A percentile compares a stretch with the other conserved stretches of the same genome.
Evolutionary conservation across 192 early-diverging fungal species (phyloP).

Genomic region (Podila verticillata): DNA sequence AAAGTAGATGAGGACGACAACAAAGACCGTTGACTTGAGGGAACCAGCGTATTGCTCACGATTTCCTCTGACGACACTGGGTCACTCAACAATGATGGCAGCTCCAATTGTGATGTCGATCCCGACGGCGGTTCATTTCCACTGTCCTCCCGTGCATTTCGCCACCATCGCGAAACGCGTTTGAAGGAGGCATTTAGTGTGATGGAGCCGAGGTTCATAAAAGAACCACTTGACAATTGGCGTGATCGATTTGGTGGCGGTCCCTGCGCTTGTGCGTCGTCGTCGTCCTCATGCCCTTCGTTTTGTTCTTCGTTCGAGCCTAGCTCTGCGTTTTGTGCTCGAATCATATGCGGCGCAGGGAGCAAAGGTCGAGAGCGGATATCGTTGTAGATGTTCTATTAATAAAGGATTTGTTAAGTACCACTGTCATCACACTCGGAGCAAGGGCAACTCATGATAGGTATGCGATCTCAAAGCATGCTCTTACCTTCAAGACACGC

Average conservation of each 20-base stretch:
- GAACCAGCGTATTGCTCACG: neutral
- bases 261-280: neutral
- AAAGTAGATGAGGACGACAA: neutral
- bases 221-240: constrained; percentile 7
- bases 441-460: too few relatives aligned
- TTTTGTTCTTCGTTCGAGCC: neutral
- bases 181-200: constrained; percentile 15
- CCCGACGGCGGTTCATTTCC: neutral
- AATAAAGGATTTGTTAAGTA: neutral
- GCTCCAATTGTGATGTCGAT: constrained; percentile 2
- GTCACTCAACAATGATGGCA: neutral
- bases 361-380: constrained; percentile 33
- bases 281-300: neutral
- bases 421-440: too few relatives aligned
- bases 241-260: neutral
- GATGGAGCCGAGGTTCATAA: constrained; percentile 12
- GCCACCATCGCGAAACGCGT: constrained; percentile 28
- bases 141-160: constrained; percentile 7
- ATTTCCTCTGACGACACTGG: neutral
- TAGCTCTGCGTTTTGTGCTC: constrained; percentile 2
- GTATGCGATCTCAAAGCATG: too few relatives aligned
- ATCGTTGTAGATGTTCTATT: constrained; percentile 48
- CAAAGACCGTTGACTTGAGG: neutral
- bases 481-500: constrained; percentile 31
- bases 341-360: constrained; percentile 37